A percentile compares a stretch with the other conserved stretches of the same genome.
Conservation (phyloP, 225 moss, liverwort and hornwort species). For the Polytrichum formosum region DNA sequence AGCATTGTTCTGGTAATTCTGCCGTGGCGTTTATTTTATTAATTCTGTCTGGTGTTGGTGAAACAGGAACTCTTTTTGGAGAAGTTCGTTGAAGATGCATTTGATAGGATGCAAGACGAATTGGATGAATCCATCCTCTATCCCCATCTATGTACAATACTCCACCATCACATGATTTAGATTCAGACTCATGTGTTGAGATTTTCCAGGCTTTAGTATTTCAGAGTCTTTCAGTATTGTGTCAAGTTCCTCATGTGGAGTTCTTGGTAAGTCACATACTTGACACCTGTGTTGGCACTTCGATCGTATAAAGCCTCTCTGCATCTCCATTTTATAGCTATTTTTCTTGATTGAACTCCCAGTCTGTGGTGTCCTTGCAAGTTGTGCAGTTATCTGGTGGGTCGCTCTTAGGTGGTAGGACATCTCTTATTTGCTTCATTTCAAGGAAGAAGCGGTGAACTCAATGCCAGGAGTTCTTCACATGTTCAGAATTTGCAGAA, state of each 20-base stretch:
- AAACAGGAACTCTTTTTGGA: constrained; percentile 92
- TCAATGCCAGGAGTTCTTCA: background rate
- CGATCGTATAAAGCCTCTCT: too few species aligned
- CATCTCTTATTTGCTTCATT: too few species aligned
- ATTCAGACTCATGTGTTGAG: background rate
- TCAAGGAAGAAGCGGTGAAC: too few species aligned
- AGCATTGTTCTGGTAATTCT: background rate
- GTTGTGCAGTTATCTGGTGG: too few species aligned
- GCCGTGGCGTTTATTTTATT: background rate
- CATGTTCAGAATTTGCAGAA: background rate
- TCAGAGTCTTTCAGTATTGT: background rate
- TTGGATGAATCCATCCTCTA: constrained; percentile 59
- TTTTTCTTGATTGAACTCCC: too few species aligned
- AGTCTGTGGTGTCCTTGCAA: too few species aligned
- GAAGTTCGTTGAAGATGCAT: constrained; percentile 87
- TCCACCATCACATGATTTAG: background rate
- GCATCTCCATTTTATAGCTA: too few species aligned
- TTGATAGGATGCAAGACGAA: constrained; percentile 73
- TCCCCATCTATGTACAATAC: constrained; percentile 48
- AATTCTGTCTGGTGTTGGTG: too few species aligned
- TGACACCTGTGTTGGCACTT: too few species aligned
- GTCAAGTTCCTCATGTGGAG: background rate
- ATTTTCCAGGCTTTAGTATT: background rate
- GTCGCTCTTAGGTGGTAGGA: too few species aligned
- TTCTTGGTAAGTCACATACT: background rate